Evolutionary conservation across 2,329 filamentous ascomycete species (phyloP).

Genomic region (Cladosporium phlei): DNA sequence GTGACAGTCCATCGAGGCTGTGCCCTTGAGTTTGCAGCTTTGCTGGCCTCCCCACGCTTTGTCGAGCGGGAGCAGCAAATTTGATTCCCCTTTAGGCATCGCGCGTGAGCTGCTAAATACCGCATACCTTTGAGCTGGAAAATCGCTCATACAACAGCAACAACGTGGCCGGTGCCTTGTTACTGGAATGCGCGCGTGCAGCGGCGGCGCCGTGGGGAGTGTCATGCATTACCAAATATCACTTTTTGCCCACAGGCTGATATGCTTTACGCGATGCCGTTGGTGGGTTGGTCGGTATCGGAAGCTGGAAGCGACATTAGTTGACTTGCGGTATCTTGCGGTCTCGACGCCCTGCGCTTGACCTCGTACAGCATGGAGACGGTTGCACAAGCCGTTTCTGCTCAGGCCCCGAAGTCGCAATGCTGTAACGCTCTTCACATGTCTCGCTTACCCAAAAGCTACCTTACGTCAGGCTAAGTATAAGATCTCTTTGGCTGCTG

Average conservation of each 20-base stretch:
- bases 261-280: neutral
- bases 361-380: neutral
- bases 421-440: conserved; percentile 3
- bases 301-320: neutral
- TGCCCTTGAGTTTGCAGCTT: conserved; percentile 3
- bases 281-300: neutral
- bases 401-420: neutral
- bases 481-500: neutral
- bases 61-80: conserved; percentile 4
- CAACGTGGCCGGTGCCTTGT: too few species aligned
- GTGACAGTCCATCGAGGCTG: conserved; percentile 1
- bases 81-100: conserved; percentile 10
- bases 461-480: neutral
- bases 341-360: neutral
- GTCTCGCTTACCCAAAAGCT: neutral
- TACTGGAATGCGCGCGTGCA: conserved; percentile 8
- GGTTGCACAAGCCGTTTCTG: conserved; percentile 1
- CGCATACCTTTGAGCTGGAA: neutral
- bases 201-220: neutral
- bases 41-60: conserved; percentile 1
- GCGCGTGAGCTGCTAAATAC: conserved; percentile 2
- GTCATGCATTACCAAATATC: conserved; percentile 1
- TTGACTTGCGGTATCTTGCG: neutral
- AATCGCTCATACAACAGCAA: conserved; percentile 11
- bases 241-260: neutral